Percentiles rank a stretch among this genome's conserved stretches.
Evolutionary conservation across 345 rosid species (phyloP).

Genomic region (Salix udensis): DNA sequence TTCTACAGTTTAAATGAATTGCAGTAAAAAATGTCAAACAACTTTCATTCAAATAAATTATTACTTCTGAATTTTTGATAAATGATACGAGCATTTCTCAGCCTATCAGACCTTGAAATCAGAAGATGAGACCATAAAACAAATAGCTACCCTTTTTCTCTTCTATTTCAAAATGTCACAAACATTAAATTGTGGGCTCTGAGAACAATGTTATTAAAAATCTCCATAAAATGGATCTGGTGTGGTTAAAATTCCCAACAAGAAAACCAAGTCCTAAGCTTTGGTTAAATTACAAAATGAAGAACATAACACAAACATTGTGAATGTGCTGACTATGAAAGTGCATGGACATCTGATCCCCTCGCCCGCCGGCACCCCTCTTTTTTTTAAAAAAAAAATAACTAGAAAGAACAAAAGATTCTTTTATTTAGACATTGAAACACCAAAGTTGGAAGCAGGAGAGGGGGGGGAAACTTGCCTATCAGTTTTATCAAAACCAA

Average conservation of each 20-base stretch:
- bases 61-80: background rate
- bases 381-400: background rate
- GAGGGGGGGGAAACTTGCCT: background rate
- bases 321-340: background rate
- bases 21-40: too few species aligned
- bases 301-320: background rate
- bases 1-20: background rate
- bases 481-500: constrained; percentile 30
- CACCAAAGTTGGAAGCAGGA: background rate
- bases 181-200: background rate
- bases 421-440: background rate
- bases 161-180: background rate
- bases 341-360: background rate
- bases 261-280: background rate
- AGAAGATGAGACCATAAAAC: background rate
- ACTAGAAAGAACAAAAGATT: background rate
- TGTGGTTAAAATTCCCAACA: background rate
- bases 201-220: background rate
- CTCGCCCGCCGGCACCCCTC: too few species aligned
- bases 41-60: too few species aligned
- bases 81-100: background rate
- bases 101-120: background rate
- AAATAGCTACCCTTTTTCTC: background rate
- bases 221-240: background rate
- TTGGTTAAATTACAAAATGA: background rate